Evolutionary conservation across 495 filamentous ascomycete genomes (phyloP), one percentile per base, ranked within the genome.

Genomic region (Penicillium daleae): DNA sequence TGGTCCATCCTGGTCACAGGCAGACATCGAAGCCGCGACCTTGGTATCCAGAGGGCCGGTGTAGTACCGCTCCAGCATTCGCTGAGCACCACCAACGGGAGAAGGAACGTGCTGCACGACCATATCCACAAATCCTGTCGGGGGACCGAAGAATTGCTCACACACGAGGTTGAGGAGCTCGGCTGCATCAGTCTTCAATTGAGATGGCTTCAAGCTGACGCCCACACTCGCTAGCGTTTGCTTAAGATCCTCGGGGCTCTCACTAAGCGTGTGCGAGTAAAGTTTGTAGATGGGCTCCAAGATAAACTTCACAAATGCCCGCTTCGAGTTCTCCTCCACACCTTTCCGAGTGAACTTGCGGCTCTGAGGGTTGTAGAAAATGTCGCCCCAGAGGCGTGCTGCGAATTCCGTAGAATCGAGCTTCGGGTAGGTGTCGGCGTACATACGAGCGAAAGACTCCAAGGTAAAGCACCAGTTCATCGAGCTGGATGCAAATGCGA

Each of bases 381-480:
- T 90, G 72, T 99, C 94, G 7, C 96, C 95, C 95, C 95, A 99
- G 57, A 99, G 83, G 29, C 95, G 80, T 53, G 82, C 76, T 33
- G 89, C 85, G 72, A 98, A 96, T 57, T 97, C 92, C 8, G 83
- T 80, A 2, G 86, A 78, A 71, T 97, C 90, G 64, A 97, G 82
- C 42, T 87, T 87, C 9, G 90, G 87, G 73, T 93, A 96, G 54
- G 84, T 92, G 59, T 96, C 91, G 10, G 92, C 89, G 74, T 99
- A 99, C 92, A 97, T 97, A 72, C 90, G 92, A 4, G 95, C 88
- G 75, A 98, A 99, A 27, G 92, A 97, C 59, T 87, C 87, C 39
- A 99, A 76, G 0, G 96, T 97, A 73, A 99, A 97, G 72, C 91
- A 95, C 95, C 95, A 99, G 24, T 89, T 89, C 92, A 97, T 97